phyloP scores from a whole-genome alignment of 2,329 filamentous ascomycete species.

The Botryotinia calthae region DNA sequence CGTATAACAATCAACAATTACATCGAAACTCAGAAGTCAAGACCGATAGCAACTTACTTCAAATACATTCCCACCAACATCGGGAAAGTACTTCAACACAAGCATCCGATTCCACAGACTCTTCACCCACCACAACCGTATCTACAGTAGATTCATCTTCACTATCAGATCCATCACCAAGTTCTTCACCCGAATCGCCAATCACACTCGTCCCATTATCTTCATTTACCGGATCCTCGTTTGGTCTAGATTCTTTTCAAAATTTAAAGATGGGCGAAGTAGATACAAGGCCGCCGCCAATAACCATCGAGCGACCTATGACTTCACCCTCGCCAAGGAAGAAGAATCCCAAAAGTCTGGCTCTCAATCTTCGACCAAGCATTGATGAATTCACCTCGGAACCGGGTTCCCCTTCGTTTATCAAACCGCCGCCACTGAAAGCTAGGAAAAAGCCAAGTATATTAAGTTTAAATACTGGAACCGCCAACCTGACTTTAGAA shows the following conservation, averaged over 20 bases:
- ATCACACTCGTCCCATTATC: constrained; percentile 69
- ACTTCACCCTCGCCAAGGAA: constrained; percentile 68
- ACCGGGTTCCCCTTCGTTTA: constrained; percentile 69
- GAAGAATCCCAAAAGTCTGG: constrained; percentile 80
- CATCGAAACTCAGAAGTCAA: constrained; percentile 21
- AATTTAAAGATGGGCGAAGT: constrained; percentile 40
- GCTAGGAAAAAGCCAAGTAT: constrained; percentile 70
- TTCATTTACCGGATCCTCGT: constrained; percentile 62
- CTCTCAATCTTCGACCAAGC: constrained; percentile 64
- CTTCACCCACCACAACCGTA: constrained; percentile 90
- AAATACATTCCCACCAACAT: constrained; percentile 57
- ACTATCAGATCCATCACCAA: constrained; percentile 85
- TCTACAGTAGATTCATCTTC: constrained; percentile 91
- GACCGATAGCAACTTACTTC: constrained; percentile 26
- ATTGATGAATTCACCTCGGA: constrained; percentile 48
- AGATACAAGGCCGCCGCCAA: constrained; percentile 44
- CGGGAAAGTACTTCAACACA: constrained; percentile 76
- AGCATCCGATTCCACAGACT: constrained; percentile 81
- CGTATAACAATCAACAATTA: constrained; percentile 23
- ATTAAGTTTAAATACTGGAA: constrained; percentile 71
- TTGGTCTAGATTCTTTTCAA: constrained; percentile 42
- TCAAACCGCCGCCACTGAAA: constrained; percentile 71
- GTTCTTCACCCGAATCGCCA: constrained; percentile 88
- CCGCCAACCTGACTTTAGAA: constrained; percentile 53
- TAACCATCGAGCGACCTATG: constrained; percentile 52